These are phyloP conservation scores for Phlebiopsis gigantea DNA, from an alignment of 768 basidiomycete species.

Conservation along the genomic window DNA sequence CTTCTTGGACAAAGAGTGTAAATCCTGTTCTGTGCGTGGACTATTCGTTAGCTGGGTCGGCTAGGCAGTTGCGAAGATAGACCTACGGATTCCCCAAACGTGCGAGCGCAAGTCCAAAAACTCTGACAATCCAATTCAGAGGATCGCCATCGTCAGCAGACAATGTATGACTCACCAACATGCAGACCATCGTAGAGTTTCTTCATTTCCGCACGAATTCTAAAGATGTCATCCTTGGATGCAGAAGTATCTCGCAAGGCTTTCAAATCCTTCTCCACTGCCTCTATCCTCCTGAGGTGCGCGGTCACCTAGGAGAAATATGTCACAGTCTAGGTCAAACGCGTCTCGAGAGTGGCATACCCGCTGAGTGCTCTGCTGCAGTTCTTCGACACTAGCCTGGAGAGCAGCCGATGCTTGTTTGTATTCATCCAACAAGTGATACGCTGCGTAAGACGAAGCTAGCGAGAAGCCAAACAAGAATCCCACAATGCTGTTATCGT, in stretches of 20 bases:
- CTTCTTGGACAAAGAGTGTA: slow-evolving; percentile 69
- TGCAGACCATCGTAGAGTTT: slow-evolving; percentile 82
- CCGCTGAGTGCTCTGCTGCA: slow-evolving; percentile 80
- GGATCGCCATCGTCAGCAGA: too few species aligned
- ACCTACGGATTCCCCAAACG: slow-evolving; percentile 87
- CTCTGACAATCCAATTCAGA: slow-evolving; percentile 49
- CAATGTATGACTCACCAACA: slow-evolving; percentile 61
- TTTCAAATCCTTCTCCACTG: slow-evolving; percentile 87
- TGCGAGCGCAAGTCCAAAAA: slow-evolving; percentile 76
- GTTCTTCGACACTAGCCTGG: slow-evolving; percentile 82
- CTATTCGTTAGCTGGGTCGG: background rate
- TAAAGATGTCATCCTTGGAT: slow-evolving; percentile 75
- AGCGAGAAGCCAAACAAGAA: slow-evolving; percentile 89
- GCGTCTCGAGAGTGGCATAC: slow-evolving; percentile 29
- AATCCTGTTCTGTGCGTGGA: slow-evolving; percentile 64
- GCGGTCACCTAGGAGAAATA: slow-evolving; percentile 55
- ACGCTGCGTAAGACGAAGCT: slow-evolving; percentile 81
- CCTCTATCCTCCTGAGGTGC: slow-evolving; percentile 79
- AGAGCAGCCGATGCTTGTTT: slow-evolving; percentile 82
- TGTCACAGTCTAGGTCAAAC: background rate
- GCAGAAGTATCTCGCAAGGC: slow-evolving; percentile 60
- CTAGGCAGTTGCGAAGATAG: background rate
- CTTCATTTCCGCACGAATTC: slow-evolving; percentile 77
- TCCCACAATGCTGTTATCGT: slow-evolving; percentile 57
- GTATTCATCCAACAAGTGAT: slow-evolving; percentile 87